Evolutionary conservation across 192 early-diverging fungal species (phyloP).

Genomic region (Ambispora gerdemannii): DNA sequence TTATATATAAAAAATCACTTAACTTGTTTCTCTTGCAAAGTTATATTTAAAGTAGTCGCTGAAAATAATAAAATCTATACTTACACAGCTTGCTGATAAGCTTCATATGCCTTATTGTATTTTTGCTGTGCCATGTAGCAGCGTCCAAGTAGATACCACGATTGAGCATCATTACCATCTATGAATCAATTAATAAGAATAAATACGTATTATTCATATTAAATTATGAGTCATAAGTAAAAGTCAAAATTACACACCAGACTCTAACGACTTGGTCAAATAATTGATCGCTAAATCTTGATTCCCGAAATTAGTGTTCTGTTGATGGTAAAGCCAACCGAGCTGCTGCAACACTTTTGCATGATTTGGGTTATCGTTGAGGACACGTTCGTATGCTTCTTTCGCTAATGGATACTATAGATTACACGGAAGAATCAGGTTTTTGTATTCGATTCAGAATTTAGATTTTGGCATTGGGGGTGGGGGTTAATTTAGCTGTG

Average conservation of each 20-base stretch:
- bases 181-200: background rate
- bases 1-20: background rate
- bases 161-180: slow-evolving; percentile 87
- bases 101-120: slow-evolving; percentile 93
- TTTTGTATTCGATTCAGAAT: too few relatives aligned
- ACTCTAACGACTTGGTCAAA: slow-evolving; percentile 79
- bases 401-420: slow-evolving; percentile 63
- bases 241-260: slow-evolving; percentile 31
- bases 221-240: background rate
- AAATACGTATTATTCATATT: background rate
- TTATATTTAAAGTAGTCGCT: too few relatives aligned
- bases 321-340: slow-evolving; percentile 95
- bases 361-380: slow-evolving; percentile 85
- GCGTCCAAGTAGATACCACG: slow-evolving; percentile 92
- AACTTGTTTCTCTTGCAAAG: too few relatives aligned
- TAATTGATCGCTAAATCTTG: slow-evolving; percentile 80
- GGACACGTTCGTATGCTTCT: slow-evolving; percentile 89
- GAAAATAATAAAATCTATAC: slow-evolving; percentile 33
- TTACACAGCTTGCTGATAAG: slow-evolving; percentile 93
- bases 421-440: slow-evolving; percentile 9
- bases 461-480: too few relatives aligned
- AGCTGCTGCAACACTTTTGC: slow-evolving; percentile 95
- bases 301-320: slow-evolving; percentile 76
- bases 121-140: slow-evolving; percentile 96
- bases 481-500: background rate